phyloP scores from a whole-genome alignment of 768 basidiomycete species.

The Phallus indusiatus region DNA sequence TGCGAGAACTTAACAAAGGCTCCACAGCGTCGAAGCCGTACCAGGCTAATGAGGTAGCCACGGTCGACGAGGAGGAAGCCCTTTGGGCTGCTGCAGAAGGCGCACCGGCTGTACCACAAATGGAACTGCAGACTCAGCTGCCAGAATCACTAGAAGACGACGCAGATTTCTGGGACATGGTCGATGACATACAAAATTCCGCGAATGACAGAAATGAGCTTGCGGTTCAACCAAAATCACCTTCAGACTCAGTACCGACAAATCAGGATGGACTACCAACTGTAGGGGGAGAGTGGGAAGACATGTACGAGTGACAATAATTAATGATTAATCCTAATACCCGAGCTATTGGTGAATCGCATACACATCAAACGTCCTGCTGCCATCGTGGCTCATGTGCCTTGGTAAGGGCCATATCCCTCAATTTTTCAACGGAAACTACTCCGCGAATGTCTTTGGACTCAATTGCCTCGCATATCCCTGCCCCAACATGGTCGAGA shows the following conservation, averaged over 20 bases:
- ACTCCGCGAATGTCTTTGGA: conserved; percentile 46
- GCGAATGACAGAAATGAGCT: conserved; percentile 11
- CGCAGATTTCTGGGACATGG: conserved; percentile 65
- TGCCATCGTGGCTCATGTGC: neutral
- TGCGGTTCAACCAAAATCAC: conserved; percentile 13
- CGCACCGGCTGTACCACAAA: neutral
- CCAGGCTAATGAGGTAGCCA: neutral
- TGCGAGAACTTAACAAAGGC: conserved; percentile 17
- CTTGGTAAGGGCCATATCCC: conserved; percentile 63
- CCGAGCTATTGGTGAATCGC: neutral
- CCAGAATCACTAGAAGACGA: conserved; percentile 29
- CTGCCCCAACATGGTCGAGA: conserved; percentile 89
- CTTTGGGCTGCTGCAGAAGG: conserved; percentile 1
- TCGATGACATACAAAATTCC: conserved; percentile 42
- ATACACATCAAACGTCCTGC: neutral
- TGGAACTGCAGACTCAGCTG: conserved; percentile 3
- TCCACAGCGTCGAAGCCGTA: conserved; percentile 5
- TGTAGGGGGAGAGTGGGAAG: conserved; percentile 44
- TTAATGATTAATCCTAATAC: neutral
- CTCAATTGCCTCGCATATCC: conserved; percentile 46
- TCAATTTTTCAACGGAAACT: conserved; percentile 64
- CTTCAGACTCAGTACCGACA: conserved; percentile 11
- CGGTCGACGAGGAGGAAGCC: conserved; percentile 4
- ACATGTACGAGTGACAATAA: conserved; percentile 37
- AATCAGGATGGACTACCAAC: conserved; percentile 19